Evolutionary conservation across 768 basidiomycete species (phyloP), one percentile per base, ranked within the genome.

Genomic region (Xerocomellus amylosporus): DNA sequence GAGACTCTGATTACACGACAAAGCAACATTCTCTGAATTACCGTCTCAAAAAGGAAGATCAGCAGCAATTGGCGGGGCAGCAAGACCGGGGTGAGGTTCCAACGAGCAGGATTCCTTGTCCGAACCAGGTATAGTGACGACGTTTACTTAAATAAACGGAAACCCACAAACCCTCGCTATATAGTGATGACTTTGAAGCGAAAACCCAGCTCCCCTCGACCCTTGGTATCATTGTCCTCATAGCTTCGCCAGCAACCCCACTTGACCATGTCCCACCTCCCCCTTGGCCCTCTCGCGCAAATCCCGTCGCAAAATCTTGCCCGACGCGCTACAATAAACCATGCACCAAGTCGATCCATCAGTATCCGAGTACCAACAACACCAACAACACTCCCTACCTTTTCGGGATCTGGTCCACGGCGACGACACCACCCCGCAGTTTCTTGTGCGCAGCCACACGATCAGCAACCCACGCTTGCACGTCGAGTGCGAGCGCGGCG

Each of bases 271-370:
- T 8, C 67, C 68, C 10, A 62, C 38, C 52, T 90, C 88, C 41
- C 74, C 69, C 64, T 84, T 84, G 0, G 86, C 88, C 43, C 75
- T 71, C 4, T 86, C 88, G 12, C 90, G 79, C 40, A 95, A 74
- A 58, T 92, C 82, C 24, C 88, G 80, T 42, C 92, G 79, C 31
- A 95, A 70, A 63, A 97, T 97, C 72, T 96, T 95, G 3, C 93
- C 93, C 49, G 90, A 81, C 31, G 91, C 84, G 60, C 90, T 93
- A 17, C 17, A 17, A 31, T 17, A 56, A 24, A 14, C 2, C 12
- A 12, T 12, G 24, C 24, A 8, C 26, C 8, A 40, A 31, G 19
- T 9, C 30, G 6, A 14, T 9, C 2, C 22, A 22, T 64, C 56
- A 46, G 51, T 24, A 41, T 33, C 40, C 17, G 46, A 7, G 19